Evolutionary conservation across 352 stramenopile species (phyloP).

Genomic region (Phytophthora foliorum): DNA sequence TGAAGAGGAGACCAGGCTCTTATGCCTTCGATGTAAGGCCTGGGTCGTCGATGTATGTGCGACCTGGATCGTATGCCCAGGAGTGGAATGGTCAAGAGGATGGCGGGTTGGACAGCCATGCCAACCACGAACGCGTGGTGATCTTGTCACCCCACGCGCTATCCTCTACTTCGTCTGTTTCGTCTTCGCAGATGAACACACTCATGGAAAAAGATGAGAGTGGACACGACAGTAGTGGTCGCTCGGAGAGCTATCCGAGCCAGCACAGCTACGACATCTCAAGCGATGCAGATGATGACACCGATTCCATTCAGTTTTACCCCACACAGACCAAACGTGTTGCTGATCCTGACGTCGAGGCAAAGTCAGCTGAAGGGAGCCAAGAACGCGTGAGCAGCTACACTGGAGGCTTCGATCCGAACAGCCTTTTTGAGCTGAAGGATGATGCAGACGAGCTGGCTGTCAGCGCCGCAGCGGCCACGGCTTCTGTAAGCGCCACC

Average conservation of each 20-base stretch:
- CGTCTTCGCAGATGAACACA: conserved; percentile 44
- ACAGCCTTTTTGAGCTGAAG: conserved; percentile 49
- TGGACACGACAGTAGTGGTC: conserved; percentile 31
- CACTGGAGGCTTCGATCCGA: conserved; percentile 42
- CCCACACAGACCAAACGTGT: conserved; percentile 34
- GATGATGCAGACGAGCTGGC: conserved; percentile 36
- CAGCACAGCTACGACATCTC: conserved; percentile 19
- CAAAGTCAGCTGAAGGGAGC: conserved; percentile 13
- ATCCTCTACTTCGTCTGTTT: conserved; percentile 45
- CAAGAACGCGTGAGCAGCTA: conserved; percentile 26
- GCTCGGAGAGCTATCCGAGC: conserved; percentile 17
- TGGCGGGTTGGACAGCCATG: conserved; percentile 30
- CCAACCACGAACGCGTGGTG: conserved; percentile 35
- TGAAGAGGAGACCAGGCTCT: conserved; percentile 29
- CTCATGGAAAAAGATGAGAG: conserved; percentile 42
- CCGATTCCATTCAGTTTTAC: conserved; percentile 57
- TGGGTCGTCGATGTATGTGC: conserved; percentile 27
- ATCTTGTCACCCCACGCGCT: conserved; percentile 42
- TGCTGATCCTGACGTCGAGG: conserved; percentile 18
- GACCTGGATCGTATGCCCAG: conserved; percentile 32
- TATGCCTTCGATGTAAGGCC: conserved; percentile 28
- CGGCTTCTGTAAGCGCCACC: conserved; percentile 22
- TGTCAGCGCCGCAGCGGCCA: conserved; percentile 20
- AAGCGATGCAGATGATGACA: conserved; percentile 44
- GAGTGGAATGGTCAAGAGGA: conserved; percentile 38